phyloP scores from a whole-genome alignment of 2,329 filamentous ascomycete species.

The Ampelomyces quisqualis region DNA sequence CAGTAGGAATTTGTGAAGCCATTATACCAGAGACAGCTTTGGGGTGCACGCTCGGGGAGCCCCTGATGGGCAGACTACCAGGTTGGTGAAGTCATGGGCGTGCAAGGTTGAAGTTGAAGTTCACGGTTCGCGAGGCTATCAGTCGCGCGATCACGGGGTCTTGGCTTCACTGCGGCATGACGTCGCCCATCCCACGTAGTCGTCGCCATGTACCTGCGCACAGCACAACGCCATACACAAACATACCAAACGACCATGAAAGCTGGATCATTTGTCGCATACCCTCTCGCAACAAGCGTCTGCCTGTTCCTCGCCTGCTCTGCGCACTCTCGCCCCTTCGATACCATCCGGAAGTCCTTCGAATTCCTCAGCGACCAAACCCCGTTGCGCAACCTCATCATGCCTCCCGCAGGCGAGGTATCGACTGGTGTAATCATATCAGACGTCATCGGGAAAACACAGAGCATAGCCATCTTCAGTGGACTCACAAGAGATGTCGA shows the following conservation, averaged over 20 bases:
- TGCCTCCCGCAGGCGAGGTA: slow-evolving; percentile 34
- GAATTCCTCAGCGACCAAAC: slow-evolving; percentile 30
- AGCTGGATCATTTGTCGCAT: slow-evolving; percentile 22
- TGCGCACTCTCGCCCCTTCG: slow-evolving; percentile 36
- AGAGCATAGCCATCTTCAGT: slow-evolving; percentile 79
- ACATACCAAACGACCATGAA: slow-evolving; percentile 29
- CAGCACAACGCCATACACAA: slow-evolving; percentile 12
- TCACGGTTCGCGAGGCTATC: slow-evolving; percentile 11
- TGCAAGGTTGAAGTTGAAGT: slow-evolving; percentile 7
- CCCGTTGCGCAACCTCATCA: slow-evolving; percentile 30
- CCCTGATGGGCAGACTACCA: slow-evolving; percentile 14
- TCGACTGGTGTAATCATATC: slow-evolving; percentile 65
- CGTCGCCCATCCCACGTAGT: slow-evolving; percentile 30
- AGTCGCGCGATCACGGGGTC: slow-evolving; percentile 36
- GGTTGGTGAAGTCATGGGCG: slow-evolving; percentile 16
- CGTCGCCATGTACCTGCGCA: slow-evolving; percentile 11
- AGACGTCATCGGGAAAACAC: slow-evolving; percentile 79
- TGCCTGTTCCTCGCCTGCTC: slow-evolving; percentile 36
- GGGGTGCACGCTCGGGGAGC: not conserved
- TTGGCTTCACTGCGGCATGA: slow-evolving; percentile 40
- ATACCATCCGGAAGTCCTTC: slow-evolving; percentile 31
- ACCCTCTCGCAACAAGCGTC: slow-evolving; percentile 30
- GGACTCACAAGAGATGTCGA: slow-evolving; percentile 75
- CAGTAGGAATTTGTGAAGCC: slow-evolving; percentile 31
- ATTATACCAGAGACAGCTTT: slow-evolving; percentile 7